Conservation (phyloP, 371 early-diverging fungal species). For the Blakeslea trispora region DNA sequence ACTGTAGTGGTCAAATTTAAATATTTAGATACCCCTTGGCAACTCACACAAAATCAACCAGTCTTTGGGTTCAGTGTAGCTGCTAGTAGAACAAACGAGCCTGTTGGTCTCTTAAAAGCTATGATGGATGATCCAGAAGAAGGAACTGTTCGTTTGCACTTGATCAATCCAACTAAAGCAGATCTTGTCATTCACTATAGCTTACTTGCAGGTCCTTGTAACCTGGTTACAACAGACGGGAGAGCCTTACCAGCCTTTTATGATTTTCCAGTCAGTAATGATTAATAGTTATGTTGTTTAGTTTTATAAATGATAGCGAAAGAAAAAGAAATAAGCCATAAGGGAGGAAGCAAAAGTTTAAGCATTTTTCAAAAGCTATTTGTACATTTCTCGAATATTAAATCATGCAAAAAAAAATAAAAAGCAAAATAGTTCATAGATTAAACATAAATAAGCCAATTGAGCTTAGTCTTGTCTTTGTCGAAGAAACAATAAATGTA, state of each 20-base stretch:
- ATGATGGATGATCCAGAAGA: conserved; percentile 3
- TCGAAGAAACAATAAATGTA: no score
- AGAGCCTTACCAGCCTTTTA: conserved; percentile 15
- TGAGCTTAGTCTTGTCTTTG: no score
- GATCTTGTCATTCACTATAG: conserved; percentile 9
- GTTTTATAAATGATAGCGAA: not conserved
- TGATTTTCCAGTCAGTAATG: not conserved
- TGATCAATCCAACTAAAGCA: not conserved
- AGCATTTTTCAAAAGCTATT: no score
- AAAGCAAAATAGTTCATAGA: no score
- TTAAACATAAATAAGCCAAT: no score
- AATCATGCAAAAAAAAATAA: no score
- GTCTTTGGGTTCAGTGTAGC: conserved; percentile 13
- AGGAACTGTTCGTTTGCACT: conserved; percentile 7
- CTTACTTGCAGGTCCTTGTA: conserved; percentile 3
- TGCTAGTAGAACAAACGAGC: not conserved
- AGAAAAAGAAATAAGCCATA: not conserved
- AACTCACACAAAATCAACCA: not conserved
- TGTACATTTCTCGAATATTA: no score
- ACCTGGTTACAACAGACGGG: conserved; percentile 4
- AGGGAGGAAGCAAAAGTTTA: no score
- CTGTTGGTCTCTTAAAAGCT: not conserved
- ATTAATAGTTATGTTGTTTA: no score
- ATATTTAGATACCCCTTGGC: conserved; percentile 1
- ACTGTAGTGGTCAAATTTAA: not conserved